phyloP scores from a whole-genome alignment of 2,329 filamentous ascomycete genomes.

The Penicillium occitanis region DNA sequence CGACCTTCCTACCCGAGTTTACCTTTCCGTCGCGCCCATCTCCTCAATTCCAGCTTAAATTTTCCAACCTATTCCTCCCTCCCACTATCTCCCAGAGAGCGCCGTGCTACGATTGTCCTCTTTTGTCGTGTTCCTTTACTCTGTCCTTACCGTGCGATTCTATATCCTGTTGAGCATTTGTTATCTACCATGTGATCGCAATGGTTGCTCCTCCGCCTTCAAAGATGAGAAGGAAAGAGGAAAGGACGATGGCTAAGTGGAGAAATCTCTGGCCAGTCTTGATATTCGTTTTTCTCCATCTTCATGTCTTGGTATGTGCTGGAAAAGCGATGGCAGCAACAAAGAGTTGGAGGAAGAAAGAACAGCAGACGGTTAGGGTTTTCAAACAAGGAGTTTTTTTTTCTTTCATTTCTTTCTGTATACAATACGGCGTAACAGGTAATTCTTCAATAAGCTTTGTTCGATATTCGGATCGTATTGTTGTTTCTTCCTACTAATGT shows the following conservation, averaged over 20 bases:
- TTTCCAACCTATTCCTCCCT: constrained; percentile 4
- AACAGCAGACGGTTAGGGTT: constrained; percentile 12
- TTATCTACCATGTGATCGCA: constrained; percentile 1
- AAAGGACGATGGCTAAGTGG: background rate
- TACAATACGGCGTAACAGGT: constrained; percentile 30
- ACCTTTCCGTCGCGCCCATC: constrained; percentile 19
- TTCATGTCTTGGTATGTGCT: constrained; percentile 6
- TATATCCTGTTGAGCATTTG: constrained; percentile 10
- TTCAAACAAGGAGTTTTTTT: constrained; percentile 12
- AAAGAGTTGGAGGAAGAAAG: background rate
- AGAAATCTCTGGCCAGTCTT: background rate
- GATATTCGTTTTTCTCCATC: background rate
- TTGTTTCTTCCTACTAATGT: background rate
- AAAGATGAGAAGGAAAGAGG: background rate
- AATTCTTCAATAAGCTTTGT: constrained; percentile 23
- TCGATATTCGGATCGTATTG: background rate
- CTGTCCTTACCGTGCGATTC: constrained; percentile 11
- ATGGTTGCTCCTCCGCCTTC: background rate
- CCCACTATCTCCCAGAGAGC: constrained; percentile 3
- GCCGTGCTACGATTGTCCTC: constrained; percentile 13
- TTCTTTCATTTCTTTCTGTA: constrained; percentile 21
- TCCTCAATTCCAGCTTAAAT: constrained; percentile 3
- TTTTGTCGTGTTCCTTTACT: constrained; percentile 20
- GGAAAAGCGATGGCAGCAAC: constrained; percentile 1
- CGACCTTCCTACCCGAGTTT: constrained; percentile 21